Evolutionary conservation across 177 flowering plant genomes (phyloP).

Genomic region (Vitis hybrid): DNA sequence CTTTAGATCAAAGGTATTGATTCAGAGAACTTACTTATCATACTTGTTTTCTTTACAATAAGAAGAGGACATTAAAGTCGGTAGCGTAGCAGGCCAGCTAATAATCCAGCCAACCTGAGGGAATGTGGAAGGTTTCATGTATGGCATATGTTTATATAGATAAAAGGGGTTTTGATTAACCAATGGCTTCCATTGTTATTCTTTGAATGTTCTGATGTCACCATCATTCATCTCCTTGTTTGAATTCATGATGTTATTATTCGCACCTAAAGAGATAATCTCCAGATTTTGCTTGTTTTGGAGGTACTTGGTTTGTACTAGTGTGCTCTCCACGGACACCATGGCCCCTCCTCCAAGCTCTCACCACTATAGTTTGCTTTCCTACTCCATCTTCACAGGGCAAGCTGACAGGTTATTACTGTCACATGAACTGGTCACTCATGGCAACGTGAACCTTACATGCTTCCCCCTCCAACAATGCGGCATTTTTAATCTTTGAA

Average conservation of each 20-base stretch:
- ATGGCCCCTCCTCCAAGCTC: not conserved
- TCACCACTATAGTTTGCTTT: not conserved
- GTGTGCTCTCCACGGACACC: not conserved
- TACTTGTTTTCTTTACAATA: no score
- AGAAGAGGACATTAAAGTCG: no score
- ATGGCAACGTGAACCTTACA: not conserved
- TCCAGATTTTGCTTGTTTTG: not conserved
- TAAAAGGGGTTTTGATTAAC: no score
- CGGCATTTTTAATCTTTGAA: no score
- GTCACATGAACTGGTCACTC: not conserved
- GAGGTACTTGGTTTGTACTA: not conserved
- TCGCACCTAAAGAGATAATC: not conserved
- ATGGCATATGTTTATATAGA: no score
- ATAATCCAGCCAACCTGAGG: no score
- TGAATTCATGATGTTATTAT: not conserved
- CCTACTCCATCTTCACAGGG: not conserved
- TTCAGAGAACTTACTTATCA: no score
- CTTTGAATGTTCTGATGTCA: not conserved
- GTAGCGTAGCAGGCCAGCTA: no score
- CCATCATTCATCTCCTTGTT: not conserved
- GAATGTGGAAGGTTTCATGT: no score
- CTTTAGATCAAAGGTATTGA: no score
- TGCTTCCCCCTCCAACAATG: no score
- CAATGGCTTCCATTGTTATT: no score
- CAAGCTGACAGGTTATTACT: not conserved